Percentiles rank a stretch among this genome's conserved stretches.
Conservation (phyloP, 2,329 filamentous ascomycete species). For the Ceratocystis alfenasii region DNA sequence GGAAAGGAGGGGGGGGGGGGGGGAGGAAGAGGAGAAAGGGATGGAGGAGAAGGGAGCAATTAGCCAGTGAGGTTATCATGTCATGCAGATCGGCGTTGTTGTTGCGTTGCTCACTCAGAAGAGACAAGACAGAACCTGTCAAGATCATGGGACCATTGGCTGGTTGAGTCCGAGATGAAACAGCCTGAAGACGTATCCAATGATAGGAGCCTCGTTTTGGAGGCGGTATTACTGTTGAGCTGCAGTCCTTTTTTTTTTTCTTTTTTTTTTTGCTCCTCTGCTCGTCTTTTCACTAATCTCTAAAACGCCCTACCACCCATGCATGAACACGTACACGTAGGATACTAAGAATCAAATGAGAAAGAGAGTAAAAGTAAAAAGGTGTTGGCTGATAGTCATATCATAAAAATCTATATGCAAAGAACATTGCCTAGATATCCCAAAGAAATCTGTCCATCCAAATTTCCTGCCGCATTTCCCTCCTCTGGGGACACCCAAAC, state of each 20-base stretch:
- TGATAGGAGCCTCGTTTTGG: too few species aligned
- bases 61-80: not conserved
- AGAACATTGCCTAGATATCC: conserved; percentile 10
- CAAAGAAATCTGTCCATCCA: conserved; percentile 7
- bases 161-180: not conserved
- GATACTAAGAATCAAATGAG: not conserved
- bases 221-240: too few species aligned
- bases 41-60: not conserved
- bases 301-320: not conserved
- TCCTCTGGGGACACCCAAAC: not conserved
- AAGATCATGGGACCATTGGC: too few species aligned
- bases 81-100: not conserved
- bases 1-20: not conserved
- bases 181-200: not conserved
- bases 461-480: conserved; percentile 5
- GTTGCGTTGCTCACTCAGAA: too few species aligned
- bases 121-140: too few species aligned
- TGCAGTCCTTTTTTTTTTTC: too few species aligned
- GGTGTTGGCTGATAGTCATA: conserved; percentile 10
- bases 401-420: conserved; percentile 17
- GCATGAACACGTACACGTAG: not conserved
- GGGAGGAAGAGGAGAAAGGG: not conserved
- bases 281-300: not conserved
- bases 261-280: too few species aligned
- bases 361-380: conserved; percentile 1